Percentiles rank a stretch among this genome's conserved stretches.
phyloP scores from a whole-genome alignment of 2,329 filamentous ascomycete species.

The Verticillium tricorpus region DNA sequence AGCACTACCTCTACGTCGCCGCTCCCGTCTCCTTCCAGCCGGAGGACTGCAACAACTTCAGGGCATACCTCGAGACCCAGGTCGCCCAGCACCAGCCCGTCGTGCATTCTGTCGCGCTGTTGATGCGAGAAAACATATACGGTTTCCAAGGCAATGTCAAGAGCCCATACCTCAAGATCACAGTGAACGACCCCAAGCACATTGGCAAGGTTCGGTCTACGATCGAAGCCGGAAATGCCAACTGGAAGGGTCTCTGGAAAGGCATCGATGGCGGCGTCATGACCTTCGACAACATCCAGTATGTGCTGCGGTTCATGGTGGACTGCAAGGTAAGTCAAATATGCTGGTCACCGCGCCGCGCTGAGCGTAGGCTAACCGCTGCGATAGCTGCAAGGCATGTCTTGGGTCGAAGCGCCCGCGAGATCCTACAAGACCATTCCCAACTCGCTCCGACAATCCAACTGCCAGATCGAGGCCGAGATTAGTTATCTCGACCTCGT shows the following conservation, averaged over 20 bases:
- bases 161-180: slow-evolving; percentile 89
- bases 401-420: slow-evolving; percentile 85
- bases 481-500: slow-evolving; percentile 80
- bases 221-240: slow-evolving; percentile 72
- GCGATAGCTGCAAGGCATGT: slow-evolving; percentile 80
- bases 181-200: slow-evolving; percentile 81
- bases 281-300: slow-evolving; percentile 95
- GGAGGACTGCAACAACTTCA: slow-evolving; percentile 74
- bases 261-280: slow-evolving; percentile 64
- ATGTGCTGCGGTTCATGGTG: slow-evolving; percentile 95
- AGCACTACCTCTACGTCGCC: slow-evolving; percentile 91
- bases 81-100: slow-evolving; percentile 68
- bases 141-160: slow-evolving; percentile 92
- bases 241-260: slow-evolving; percentile 90
- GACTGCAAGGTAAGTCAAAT: slow-evolving; percentile 69
- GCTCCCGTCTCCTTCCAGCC: slow-evolving; percentile 79
- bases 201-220: slow-evolving; percentile 71
- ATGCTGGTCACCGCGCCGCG: background rate
- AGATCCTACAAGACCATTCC: slow-evolving; percentile 68
- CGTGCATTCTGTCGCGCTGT: slow-evolving; percentile 77
- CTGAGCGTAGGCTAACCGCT: slow-evolving; percentile 1
- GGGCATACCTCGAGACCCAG: slow-evolving; percentile 73
- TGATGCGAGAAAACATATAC: slow-evolving; percentile 85
- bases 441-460: slow-evolving; percentile 69
- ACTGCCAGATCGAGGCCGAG: slow-evolving; percentile 92